Percentiles rank a stretch among this genome's conserved stretches.
phyloP scores from a whole-genome alignment of 2,329 filamentous ascomycete genomes.

The Escovopsis sp. region DNA sequence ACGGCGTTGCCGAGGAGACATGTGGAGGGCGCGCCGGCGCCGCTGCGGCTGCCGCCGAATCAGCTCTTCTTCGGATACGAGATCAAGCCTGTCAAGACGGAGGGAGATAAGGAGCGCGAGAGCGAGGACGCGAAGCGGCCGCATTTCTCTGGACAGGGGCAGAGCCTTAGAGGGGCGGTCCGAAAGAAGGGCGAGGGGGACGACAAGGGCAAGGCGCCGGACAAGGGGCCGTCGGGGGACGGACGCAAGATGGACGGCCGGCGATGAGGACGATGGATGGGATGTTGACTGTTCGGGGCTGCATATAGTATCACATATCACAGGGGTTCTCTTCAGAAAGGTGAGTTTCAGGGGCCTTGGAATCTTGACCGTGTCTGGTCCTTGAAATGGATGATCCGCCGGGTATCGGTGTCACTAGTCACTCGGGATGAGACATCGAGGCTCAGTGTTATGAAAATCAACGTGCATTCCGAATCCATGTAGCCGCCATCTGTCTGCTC shows the following conservation, averaged over 20 bases:
- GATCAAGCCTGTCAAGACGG: slow-evolving; percentile 72
- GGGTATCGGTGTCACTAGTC: no score
- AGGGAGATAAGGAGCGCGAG: slow-evolving; percentile 53
- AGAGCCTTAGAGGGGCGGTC: slow-evolving; percentile 53
- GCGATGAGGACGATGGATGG: slow-evolving; percentile 12
- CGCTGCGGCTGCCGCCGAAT: slow-evolving; percentile 67
- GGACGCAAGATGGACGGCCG: slow-evolving; percentile 30
- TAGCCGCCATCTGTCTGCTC: no score
- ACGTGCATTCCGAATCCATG: no score
- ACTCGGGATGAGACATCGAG: no score
- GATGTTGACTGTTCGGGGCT: neutral
- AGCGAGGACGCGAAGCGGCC: slow-evolving; percentile 48
- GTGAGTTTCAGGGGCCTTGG: no score
- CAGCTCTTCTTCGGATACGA: slow-evolving; percentile 97
- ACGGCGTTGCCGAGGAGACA: slow-evolving; percentile 22
- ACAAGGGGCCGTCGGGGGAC: slow-evolving; percentile 30
- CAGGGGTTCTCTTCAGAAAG: no score
- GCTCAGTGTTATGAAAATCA: no score
- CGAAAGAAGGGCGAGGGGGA: slow-evolving; percentile 54
- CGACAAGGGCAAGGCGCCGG: slow-evolving; percentile 29
- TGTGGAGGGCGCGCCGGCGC: slow-evolving; percentile 62
- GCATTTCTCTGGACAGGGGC: slow-evolving; percentile 72
- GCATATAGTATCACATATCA: no score
- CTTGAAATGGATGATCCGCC: no score
- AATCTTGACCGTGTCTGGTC: no score